Base-by-base conservation (phyloP, 2,329 filamentous ascomycete species). In the Cercospora berteroae region DNA sequence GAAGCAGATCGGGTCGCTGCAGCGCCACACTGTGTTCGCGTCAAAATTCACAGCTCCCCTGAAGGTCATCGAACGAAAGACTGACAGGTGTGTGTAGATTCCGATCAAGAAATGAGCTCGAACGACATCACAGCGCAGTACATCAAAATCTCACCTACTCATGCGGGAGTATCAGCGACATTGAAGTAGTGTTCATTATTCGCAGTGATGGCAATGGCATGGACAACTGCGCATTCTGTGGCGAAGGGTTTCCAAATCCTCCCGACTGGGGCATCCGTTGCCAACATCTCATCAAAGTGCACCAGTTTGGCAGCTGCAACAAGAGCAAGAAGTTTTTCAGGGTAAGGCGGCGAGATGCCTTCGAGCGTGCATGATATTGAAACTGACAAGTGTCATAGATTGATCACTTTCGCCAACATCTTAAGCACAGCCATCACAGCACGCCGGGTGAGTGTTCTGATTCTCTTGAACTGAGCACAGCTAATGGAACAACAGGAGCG, bases 181-280 rank as follows among this genome's bases (percentile, higher is more conserved):
- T 64, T 10, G 61, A 64, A 58, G 23, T 36, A 36, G 48, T 57
- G 5, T 64, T 48, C 50, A 56, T 56, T 10, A 20, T 23, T 3
- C 52, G 50, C 13, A n/a, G 20, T 20, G 33, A 56, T 25, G 61
- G 36, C 13, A 25, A 29, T 12, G 52, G 25, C 20, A 31, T 27
- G 13, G 61, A 56, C 12, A 44, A 18, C 18, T 64, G 61, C n/a
- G 52, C 50, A 1, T 64, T 57, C 50, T 64, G 61, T 18, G 50
- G 61, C 20, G 50, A 64, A 48, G 50, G 52, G 1, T 64, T 64
- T 27, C 50, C 50, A 5, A 57, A 58, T 20, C 61, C 61, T 58
- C 61, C 61, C 9, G 61, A 64, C 50, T 64, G 61, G 61, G 61
- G 61, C 20, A 64, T 50, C 10, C 50, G 61, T 13, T 39, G 50